Evolutionary conservation across 179 eudicot genomes (phyloP).

Genomic region (Pouteria campechiana): DNA sequence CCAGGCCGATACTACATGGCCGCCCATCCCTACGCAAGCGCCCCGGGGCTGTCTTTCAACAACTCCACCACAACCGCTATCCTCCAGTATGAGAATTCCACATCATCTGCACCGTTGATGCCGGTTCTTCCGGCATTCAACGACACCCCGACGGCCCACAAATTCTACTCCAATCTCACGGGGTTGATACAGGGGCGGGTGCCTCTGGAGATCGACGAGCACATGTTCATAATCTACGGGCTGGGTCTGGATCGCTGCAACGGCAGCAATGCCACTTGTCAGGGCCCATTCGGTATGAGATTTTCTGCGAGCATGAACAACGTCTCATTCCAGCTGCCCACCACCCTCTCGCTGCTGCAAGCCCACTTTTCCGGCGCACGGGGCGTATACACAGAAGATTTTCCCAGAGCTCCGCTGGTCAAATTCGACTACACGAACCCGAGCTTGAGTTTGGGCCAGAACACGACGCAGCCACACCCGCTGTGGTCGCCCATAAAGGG

Average conservation of each 20-base stretch:
- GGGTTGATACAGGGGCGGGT: conserved; percentile 23
- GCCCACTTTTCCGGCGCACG: conserved; percentile 13
- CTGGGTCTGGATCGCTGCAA: conserved; percentile 23
- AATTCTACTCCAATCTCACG: conserved; percentile 31
- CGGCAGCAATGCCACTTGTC: conserved; percentile 14
- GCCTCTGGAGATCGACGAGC: conserved; percentile 24
- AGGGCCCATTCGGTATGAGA: conserved; percentile 10
- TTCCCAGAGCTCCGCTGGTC: conserved; percentile 23
- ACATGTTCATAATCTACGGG: conserved; percentile 40
- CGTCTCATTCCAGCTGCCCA: conserved; percentile 22
- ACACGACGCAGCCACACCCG: too few relatives aligned
- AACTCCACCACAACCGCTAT: conserved; percentile 48
- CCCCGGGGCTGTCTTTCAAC: conserved; percentile 9
- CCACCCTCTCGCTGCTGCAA: conserved; percentile 22
- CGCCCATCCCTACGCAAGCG: conserved; percentile 29
- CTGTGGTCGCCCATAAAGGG: conserved; percentile 10
- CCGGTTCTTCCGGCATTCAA: conserved; percentile 33
- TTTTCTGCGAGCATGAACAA: conserved; percentile 41
- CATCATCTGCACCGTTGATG: conserved; percentile 18
- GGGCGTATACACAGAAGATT: conserved; percentile 34
- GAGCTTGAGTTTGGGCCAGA: conserved; percentile 2
- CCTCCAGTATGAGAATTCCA: conserved; percentile 13
- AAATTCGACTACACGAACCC: conserved; percentile 25
- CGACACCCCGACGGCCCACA: conserved; percentile 45
- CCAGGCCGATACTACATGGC: conserved; percentile 43